phyloP scores from a whole-genome alignment of 108 stramenopile genomes.

The Cyclostephanos invisitatus region DNA sequence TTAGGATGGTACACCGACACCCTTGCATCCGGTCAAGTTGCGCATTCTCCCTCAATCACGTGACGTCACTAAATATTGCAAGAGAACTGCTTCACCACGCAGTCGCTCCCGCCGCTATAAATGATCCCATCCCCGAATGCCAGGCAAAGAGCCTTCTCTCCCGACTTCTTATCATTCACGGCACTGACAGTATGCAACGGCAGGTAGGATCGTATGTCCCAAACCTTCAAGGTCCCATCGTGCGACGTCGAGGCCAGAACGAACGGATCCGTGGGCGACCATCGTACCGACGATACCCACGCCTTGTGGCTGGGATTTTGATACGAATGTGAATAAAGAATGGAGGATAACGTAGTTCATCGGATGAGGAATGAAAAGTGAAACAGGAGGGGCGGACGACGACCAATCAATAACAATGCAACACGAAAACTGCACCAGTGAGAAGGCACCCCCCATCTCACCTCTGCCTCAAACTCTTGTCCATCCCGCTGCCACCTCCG shows the following conservation, averaged over 20 bases:
- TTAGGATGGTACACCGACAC: too few species aligned
- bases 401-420: too few species aligned
- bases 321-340: constrained; percentile 45
- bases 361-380: background rate
- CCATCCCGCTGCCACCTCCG: constrained; percentile 27
- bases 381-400: too few species aligned
- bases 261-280: constrained; percentile 79
- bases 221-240: constrained; percentile 90
- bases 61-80: constrained; percentile 5
- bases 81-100: constrained; percentile 64
- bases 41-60: background rate
- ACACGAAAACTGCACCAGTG: background rate
- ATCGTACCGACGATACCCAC: constrained; percentile 84
- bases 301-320: constrained; percentile 80
- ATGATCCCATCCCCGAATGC: constrained; percentile 47
- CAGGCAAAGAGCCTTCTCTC: constrained; percentile 72
- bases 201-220: constrained; percentile 92
- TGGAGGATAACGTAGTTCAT: too few species aligned
- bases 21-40: too few species aligned
- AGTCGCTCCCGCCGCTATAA: constrained; percentile 76
- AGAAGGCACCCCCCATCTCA: constrained; percentile 8
- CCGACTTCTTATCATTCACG: constrained; percentile 54
- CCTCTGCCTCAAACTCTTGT: constrained; percentile 52
- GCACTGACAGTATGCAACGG: constrained; percentile 90
- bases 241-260: constrained; percentile 82